These are phyloP conservation scores for Zygosaccharomyces pseudobailii DNA, from an alignment of 1,139 yeast species.

Conservation along the genomic window DNA sequence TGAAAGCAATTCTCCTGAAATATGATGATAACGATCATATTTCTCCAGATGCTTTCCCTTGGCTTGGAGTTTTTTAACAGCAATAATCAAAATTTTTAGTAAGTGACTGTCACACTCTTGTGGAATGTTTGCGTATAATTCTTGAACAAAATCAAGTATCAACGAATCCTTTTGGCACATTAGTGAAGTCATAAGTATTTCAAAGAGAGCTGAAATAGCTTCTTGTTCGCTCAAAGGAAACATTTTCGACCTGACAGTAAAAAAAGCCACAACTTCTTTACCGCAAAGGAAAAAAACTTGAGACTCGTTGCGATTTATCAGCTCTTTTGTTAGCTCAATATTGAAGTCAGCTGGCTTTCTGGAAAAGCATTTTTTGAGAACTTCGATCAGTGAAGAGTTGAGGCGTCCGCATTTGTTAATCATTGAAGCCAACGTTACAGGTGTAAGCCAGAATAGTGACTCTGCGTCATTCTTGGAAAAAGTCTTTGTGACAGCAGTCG, in stretches of 20 bases:
- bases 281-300: slow-evolving; percentile 9
- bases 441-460: slow-evolving; percentile 3
- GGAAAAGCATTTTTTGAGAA: slow-evolving; percentile 7
- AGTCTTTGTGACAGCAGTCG: background rate
- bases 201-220: background rate
- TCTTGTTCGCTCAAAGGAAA: slow-evolving; percentile 1
- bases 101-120: background rate
- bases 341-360: background rate
- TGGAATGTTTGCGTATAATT: slow-evolving; percentile 2
- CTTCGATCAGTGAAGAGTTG: slow-evolving; percentile 6
- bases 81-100: background rate
- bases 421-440: slow-evolving; percentile 12
- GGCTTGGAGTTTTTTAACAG: background rate
- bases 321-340: slow-evolving; percentile 6
- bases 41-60: background rate
- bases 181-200: slow-evolving; percentile 2
- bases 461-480: background rate
- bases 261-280: slow-evolving; percentile 13
- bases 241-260: slow-evolving; percentile 6
- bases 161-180: slow-evolving; percentile 5
- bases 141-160: slow-evolving; percentile 1
- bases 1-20: background rate
- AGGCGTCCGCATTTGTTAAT: slow-evolving; percentile 9
- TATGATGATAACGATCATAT: background rate
- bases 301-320: slow-evolving; percentile 9